These are phyloP conservation scores for Vitis cinerea DNA, from an alignment of 164 flowering plant genomes.

Conservation along the genomic window DNA sequence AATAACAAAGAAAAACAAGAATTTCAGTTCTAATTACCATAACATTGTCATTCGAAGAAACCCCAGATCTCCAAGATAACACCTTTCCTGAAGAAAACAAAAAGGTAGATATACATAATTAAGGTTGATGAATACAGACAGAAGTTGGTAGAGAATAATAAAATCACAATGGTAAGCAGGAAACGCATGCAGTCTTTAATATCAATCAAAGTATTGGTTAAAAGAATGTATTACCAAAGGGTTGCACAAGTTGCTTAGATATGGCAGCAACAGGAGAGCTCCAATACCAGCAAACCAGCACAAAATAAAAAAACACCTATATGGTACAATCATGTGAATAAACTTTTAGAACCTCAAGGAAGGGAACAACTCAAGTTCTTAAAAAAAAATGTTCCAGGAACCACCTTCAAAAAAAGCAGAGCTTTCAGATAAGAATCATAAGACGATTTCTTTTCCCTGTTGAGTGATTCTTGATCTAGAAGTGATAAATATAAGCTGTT, in stretches of 20 bases:
- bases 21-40: slow-evolving; percentile 29
- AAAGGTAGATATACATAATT: slow-evolving; percentile 2
- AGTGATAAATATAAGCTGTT: slow-evolving; percentile 10
- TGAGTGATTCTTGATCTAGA: slow-evolving; percentile 57
- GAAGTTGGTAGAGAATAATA: not conserved
- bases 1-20: not conserved
- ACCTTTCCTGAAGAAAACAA: slow-evolving; percentile 43
- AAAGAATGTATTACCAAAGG: slow-evolving; percentile 57
- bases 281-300: slow-evolving; percentile 67
- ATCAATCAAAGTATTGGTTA: not conserved
- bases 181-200: not conserved
- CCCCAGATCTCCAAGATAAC: slow-evolving; percentile 60
- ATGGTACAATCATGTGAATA: slow-evolving; percentile 10
- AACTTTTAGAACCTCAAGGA: not conserved
- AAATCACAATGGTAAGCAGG: not conserved
- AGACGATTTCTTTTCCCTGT: slow-evolving; percentile 39
- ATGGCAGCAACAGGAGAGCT: slow-evolving; percentile 60
- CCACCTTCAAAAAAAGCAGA: slow-evolving; percentile 52
- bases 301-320: slow-evolving; percentile 43
- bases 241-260: slow-evolving; percentile 69
- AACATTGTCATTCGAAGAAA: slow-evolving; percentile 33
- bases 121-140: not conserved
- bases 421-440: slow-evolving; percentile 40
- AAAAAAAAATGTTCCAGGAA: not conserved
- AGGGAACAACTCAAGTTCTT: not conserved